Evolutionary conservation across 2,329 filamentous ascomycete species (phyloP), one percentile per base, ranked within the genome.

Genomic region (Fusarium sp.): DNA sequence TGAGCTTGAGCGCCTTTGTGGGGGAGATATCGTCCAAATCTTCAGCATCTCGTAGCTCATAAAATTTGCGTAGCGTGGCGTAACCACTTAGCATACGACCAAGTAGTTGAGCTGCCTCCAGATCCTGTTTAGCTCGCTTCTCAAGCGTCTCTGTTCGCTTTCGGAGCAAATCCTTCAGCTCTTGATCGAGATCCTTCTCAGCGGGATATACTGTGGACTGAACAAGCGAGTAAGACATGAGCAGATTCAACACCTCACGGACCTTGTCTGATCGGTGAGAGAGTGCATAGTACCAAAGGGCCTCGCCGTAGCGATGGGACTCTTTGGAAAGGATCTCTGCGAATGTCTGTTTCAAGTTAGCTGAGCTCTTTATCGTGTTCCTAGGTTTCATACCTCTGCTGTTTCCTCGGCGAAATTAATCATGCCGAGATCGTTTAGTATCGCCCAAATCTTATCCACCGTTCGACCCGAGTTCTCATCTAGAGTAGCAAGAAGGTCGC

Each of bases 41-140:
- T 39, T 71, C 68, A 14, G 74, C 65, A 74, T 98, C 95, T 47
- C 95, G 88, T n/a, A 94, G 85, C 65, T 94, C 91, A 78, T 97
- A 98, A 81, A 95, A 97, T 69, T 90, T 91, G 34, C 95, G 91
- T 20, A 98, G 83, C 1, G 94, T 97, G 21, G 94, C 95, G 74
- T 98, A 98, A 21, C 95, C 95, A 76, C 92, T 96, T 11, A 97
- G 88, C 79, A 94, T 91, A 63, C 91, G 91, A 45, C 94, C 92
- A 4, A 98, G 84, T 12, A 97, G 86, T 70, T 92, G 86, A 10
- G 94, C 95, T 9, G 93, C 94, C 74, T 94, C 91, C 30, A 91
- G 81, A 72, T 97, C 95, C 52, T 90, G 85, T 24, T 86, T 85
- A 7, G 92, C 91, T 52, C 95, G 88, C 28, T 87, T 83, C 55